Percentiles rank a stretch among this genome's conserved stretches.
These are phyloP conservation scores for Barnettozyma hawaiiensis DNA, from an alignment of 1,139 yeast species.

Conservation along the genomic window DNA sequence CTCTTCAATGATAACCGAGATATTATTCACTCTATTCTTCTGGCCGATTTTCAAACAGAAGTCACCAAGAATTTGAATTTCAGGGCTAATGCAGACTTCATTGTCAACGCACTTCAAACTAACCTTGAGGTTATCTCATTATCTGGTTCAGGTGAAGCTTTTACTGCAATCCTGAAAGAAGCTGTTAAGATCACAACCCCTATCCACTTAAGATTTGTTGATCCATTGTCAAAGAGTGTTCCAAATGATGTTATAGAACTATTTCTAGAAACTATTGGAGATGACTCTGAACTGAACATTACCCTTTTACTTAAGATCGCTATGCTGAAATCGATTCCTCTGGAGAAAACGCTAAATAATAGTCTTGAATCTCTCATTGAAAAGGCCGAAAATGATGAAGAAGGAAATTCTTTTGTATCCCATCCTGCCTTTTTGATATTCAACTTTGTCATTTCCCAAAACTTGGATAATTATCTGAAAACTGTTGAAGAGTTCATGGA, in stretches of 20 bases:
- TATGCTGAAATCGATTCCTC: not conserved
- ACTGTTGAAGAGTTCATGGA: constrained; percentile 29
- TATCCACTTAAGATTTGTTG: constrained; percentile 11
- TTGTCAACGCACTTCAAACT: constrained; percentile 21
- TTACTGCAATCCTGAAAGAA: constrained; percentile 11
- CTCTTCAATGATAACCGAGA: constrained; percentile 6
- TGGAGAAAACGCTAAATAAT: constrained; percentile 7
- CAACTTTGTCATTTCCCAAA: constrained; percentile 25
- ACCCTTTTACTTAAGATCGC: constrained; percentile 14
- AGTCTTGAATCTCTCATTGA: constrained; percentile 15
- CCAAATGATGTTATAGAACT: constrained; percentile 6
- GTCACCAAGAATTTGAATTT: constrained; percentile 27
- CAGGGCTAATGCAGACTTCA: constrained; percentile 24
- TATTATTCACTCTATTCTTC: constrained; percentile 18
- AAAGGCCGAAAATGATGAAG: constrained; percentile 24
- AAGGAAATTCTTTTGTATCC: constrained; percentile 19
- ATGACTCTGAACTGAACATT: constrained; percentile 2
- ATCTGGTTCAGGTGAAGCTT: not conserved
- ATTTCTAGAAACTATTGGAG: constrained; percentile 4
- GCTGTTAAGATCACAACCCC: constrained; percentile 12
- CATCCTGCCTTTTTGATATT: constrained; percentile 26
- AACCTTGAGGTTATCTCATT: constrained; percentile 10
- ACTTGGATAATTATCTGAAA: constrained; percentile 15
- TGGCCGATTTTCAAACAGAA: constrained; percentile 24
- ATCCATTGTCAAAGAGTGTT: constrained; percentile 11